These are phyloP conservation scores for Polyrhizophydium stewartii DNA, from an alignment of 371 early-diverging fungal species.

Conservation along the genomic window DNA sequence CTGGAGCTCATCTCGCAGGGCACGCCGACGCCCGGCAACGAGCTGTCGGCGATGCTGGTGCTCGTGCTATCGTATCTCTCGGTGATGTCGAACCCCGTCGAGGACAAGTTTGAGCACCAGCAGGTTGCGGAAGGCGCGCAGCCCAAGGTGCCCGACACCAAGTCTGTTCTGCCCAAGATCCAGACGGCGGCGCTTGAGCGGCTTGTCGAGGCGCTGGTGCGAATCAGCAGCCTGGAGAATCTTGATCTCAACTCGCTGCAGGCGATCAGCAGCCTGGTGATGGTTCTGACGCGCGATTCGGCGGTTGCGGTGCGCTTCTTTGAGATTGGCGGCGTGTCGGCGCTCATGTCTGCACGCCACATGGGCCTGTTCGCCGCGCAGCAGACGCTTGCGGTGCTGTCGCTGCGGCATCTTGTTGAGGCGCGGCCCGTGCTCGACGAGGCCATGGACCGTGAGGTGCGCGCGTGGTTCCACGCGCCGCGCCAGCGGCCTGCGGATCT, in stretches of 20 bases:
- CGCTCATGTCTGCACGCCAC: conserved; percentile 51
- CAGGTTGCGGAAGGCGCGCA: not conserved
- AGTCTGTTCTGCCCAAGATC: not conserved
- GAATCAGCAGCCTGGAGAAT: conserved; percentile 15
- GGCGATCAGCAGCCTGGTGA: conserved; percentile 71
- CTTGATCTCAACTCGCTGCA: conserved; percentile 32
- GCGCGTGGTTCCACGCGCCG: conserved; percentile 29
- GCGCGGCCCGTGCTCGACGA: conserved; percentile 54
- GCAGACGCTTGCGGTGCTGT: conserved; percentile 68
- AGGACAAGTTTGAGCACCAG: not conserved
- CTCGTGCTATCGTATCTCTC: conserved; percentile 66
- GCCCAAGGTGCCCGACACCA: not conserved
- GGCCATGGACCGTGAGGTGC: conserved; percentile 73
- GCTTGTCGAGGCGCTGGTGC: conserved; percentile 14
- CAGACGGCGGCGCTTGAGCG: not conserved
- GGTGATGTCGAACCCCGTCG: conserved; percentile 56
- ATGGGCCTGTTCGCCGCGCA: conserved; percentile 65
- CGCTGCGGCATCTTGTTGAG: conserved; percentile 87
- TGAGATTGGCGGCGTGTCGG: conserved; percentile 56
- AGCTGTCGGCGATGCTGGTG: conserved; percentile 57
- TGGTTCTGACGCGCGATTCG: conserved; percentile 72
- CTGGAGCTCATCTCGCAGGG: conserved; percentile 40
- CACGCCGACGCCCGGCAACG: conserved; percentile 14
- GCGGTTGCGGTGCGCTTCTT: conserved; percentile 64
- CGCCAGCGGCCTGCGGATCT: conserved; percentile 73